Evolutionary conservation across 2,329 filamentous ascomycete genomes (phyloP), one percentile per base, ranked within the genome.

Genomic region (Huntiella moniliformis): DNA sequence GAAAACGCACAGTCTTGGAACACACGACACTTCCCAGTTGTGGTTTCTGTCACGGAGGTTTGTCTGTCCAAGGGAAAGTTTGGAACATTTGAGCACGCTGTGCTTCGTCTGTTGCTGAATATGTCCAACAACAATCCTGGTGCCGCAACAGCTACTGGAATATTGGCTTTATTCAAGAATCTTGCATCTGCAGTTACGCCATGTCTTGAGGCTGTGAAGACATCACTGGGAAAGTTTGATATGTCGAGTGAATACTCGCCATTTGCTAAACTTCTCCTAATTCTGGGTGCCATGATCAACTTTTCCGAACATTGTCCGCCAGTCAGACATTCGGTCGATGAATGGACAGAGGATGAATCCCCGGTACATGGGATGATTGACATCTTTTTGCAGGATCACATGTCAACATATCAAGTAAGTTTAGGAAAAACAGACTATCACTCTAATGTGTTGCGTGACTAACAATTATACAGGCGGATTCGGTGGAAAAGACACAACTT

Each of bases 251-350:
- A 65, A 16, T 43, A 42, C 12, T 50, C 48, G 11, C 61, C 68
- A 1, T 63, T 87, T 45, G 80, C 93, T 53, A 71, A 74, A 42
- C 67, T 94, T 11, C 73, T 94, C 42, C 68, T 95, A 37, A 72
- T 82, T 44, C 65, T 94, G 35, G 87, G 85, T 0, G 74, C 84
- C 16, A 73, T 88, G 61, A 93, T 93, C 59, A 95, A 95, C 55
- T 72, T 95, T 46, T 74, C 83, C 6, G 86, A 94, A 58, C 79
- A 84, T 56, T 85, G 77, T 55, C 66, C 75, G 12, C 59, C 67
- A 16, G 78, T 81, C 10, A 68, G 78, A 45, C 58, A 62, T 36
- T 58, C 57, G 4, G 50, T 63, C 3, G 53, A 54, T 1, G 52
- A 51, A 7, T 52, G 52, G 51, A 46, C 48, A 12, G 73, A 56